Evolutionary conservation across 768 basidiomycete species (phyloP), one percentile per base, ranked within the genome.

Genomic region (Lyophyllum decastes): DNA sequence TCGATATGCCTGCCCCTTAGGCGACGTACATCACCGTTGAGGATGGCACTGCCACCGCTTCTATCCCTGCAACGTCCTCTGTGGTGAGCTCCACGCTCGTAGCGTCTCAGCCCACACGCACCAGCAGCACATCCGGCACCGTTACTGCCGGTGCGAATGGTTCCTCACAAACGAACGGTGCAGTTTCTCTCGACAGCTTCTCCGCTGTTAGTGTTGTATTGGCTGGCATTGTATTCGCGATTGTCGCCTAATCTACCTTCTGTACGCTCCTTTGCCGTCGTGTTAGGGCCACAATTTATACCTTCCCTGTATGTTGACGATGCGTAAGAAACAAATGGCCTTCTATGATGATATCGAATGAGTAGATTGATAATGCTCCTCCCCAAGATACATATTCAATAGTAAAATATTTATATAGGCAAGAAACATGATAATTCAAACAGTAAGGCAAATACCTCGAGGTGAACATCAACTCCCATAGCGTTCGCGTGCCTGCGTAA

Each of bases 1-100:
- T n/a, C 62, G 61, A 38, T 17, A 16, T 38, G 14, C 67, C 14
- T 4, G 21, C 24, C 51, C 26, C 34, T 10, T 58, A 88, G 87
- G 87, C 76, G 45, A 87, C 77, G 60, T 94, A 92, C 75, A 82
- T 91, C 64, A 82, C 79, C 4, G 92, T 91, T 63, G 83, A 91
- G 71, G 82, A 84, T 64, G 91, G 91, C 24, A 77, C 78, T 4
- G 76, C 82, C 12, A 85, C 83, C 21, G 73, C 66, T 41, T 74
- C 82, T 27, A 67, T 84, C 45, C 73, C 81, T 44, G 64, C 83
- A 21, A 92, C 91, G 40, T 82, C 86, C n/a, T 69, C 86, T 11
- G 89, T 92, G 17, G 73, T 83, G 59, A 79, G 84, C 10, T 82
- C 87, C 35, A 90, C 89, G 1, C 79, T 88, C 54, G 59, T 55